phyloP scores from a whole-genome alignment of 768 basidiomycete genomes.

The Tephrocybe sp. region DNA sequence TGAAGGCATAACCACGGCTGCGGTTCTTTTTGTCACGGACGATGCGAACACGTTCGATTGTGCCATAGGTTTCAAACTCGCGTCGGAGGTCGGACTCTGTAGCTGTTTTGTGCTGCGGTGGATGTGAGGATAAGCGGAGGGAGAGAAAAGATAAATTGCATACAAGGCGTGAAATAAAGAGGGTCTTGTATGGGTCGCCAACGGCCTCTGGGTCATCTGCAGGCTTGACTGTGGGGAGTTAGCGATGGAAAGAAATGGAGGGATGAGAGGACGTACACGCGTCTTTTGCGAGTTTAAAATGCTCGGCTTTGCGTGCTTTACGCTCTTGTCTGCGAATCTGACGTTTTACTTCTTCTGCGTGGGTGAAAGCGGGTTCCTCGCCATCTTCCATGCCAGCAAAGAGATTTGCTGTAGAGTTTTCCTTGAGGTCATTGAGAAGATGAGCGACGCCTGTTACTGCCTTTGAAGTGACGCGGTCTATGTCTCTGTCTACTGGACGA shows the following conservation, averaged over 20 bases:
- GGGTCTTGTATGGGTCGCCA: slow-evolving; percentile 97
- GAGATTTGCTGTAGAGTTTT: slow-evolving; percentile 69
- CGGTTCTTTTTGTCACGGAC: slow-evolving; percentile 89
- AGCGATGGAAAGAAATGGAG: slow-evolving; percentile 3
- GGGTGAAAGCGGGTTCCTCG: slow-evolving; percentile 77
- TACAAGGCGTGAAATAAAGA: slow-evolving; percentile 94
- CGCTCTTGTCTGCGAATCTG: slow-evolving; percentile 76
- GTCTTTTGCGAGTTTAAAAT: slow-evolving; percentile 79
- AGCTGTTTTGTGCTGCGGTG: slow-evolving; percentile 78
- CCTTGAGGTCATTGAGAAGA: slow-evolving; percentile 71
- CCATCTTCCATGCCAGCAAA: slow-evolving; percentile 77
- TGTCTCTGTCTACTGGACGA: slow-evolving; percentile 82
- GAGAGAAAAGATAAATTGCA: slow-evolving; percentile 14
- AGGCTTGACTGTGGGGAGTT: slow-evolving; percentile 71
- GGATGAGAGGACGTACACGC: slow-evolving; percentile 58
- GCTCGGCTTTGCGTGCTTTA: slow-evolving; percentile 71
- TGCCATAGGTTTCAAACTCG: slow-evolving; percentile 94
- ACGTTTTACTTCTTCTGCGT: slow-evolving; percentile 79
- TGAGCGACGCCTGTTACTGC: slow-evolving; percentile 73
- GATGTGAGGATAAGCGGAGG: neutral
- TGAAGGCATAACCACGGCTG: slow-evolving; percentile 90
- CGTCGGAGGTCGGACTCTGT: slow-evolving; percentile 90
- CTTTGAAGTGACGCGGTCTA: slow-evolving; percentile 69
- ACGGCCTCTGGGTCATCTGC: slow-evolving; percentile 86
- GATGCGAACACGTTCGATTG: slow-evolving; percentile 91